Percentiles rank a stretch among this genome's conserved stretches.
Evolutionary conservation across 148 eudicot genomes (phyloP).

Genomic region (Limonium bicolor): DNA sequence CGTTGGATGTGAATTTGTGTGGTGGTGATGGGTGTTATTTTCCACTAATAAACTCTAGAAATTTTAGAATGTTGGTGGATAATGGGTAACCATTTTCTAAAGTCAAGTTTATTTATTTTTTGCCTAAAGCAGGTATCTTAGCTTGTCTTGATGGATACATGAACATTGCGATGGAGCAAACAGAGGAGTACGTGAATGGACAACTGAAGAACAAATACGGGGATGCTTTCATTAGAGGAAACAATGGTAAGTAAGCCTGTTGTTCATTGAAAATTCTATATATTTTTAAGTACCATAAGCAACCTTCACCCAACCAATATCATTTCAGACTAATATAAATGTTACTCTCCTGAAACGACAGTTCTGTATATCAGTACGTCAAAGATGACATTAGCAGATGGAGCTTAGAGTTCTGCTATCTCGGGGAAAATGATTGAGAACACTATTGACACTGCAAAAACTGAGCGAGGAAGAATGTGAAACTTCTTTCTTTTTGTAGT

Average conservation of each 20-base stretch:
- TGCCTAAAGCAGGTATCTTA: slow-evolving; percentile 46
- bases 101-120: neutral
- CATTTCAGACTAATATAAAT: neutral
- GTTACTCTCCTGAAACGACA: slow-evolving; percentile 20
- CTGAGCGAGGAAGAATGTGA: no score
- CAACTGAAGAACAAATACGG: slow-evolving; percentile 93
- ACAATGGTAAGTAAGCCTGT: slow-evolving; percentile 44
- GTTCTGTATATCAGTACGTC: slow-evolving; percentile 94
- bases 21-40: no score
- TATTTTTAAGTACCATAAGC: no score
- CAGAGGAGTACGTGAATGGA: slow-evolving; percentile 95
- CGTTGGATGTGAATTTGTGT: no score
- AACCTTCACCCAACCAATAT: no score
- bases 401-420: slow-evolving; percentile 45
- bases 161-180: slow-evolving; percentile 99
- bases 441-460: no score
- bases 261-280: no score
- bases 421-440: no score
- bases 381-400: slow-evolving; percentile 69
- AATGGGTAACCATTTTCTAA: no score
- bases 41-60: no score
- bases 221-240: slow-evolving; percentile 93
- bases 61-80: no score
- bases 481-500: no score
- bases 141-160: slow-evolving; percentile 98